phyloP scores from a whole-genome alignment of 2,329 filamentous ascomycete genomes.

The Cryphonectria naterciae region DNA sequence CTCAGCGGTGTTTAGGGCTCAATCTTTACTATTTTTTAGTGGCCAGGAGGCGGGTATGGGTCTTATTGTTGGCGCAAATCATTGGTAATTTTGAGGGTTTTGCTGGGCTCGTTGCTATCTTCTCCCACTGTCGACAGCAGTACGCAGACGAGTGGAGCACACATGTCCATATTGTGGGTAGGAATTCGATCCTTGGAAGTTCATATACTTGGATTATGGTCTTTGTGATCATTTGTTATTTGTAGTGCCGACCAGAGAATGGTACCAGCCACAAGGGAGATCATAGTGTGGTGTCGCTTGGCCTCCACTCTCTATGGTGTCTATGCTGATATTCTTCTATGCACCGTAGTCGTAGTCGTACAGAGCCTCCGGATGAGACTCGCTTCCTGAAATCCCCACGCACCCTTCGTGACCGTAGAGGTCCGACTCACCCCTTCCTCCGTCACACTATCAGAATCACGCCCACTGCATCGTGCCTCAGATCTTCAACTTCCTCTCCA shows the following conservation, averaged over 20 bases:
- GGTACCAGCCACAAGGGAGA: not conserved
- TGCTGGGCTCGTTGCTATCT: conserved; percentile 19
- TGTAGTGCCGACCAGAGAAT: not conserved
- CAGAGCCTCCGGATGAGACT: conserved; percentile 6
- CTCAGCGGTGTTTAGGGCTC: conserved; percentile 17
- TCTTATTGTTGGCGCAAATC: conserved; percentile 26
- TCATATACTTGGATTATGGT: not conserved
- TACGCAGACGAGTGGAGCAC: conserved; percentile 24
- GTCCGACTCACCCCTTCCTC: not conserved
- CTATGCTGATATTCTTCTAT: conserved; percentile 17
- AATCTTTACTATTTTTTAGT: conserved; percentile 19
- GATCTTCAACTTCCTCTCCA: conserved; percentile 91
- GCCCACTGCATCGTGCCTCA: conserved; percentile 38
- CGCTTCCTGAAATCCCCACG: not conserved
- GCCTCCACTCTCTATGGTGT: conserved; percentile 10
- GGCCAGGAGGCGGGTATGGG: conserved; percentile 19
- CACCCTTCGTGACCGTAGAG: not conserved
- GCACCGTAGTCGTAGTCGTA: conserved; percentile 22
- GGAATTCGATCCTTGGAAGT: conserved; percentile 28
- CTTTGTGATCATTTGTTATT: conserved; percentile 1
- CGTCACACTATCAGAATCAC: not conserved
- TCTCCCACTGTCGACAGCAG: conserved; percentile 14
- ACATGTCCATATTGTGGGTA: conserved; percentile 29
- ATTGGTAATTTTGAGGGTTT: conserved; percentile 24
- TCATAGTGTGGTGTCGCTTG: not conserved